A percentile compares a stretch with the other conserved stretches of the same genome.
Evolutionary conservation across 192 early-diverging fungal species (phyloP).

Genomic region (Podila verticillata): DNA sequence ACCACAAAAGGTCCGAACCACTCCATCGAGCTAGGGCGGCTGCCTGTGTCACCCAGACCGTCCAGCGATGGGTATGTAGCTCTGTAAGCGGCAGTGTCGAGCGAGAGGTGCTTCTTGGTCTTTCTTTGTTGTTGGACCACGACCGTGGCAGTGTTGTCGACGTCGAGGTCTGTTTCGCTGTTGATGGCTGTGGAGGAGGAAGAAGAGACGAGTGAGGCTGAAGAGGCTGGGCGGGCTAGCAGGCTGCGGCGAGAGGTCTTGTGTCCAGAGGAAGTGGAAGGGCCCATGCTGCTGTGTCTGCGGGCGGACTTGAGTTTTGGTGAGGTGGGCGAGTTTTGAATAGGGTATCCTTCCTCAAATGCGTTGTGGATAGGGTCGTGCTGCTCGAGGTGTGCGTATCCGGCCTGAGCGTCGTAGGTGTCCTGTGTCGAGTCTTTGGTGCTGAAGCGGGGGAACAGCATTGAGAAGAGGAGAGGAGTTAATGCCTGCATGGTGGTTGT

Average conservation of each 20-base stretch:
- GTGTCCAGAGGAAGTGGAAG: not conserved
- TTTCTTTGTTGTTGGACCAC: not conserved
- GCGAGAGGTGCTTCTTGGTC: constrained; percentile 16
- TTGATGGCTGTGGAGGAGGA: not conserved
- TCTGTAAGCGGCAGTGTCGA: constrained; percentile 43
- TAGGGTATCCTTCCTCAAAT: constrained; percentile 27
- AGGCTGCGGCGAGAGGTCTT: not conserved
- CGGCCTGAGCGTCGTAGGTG: not conserved
- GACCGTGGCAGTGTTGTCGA: constrained; percentile 14
- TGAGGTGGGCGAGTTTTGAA: not conserved
- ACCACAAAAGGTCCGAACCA: constrained; percentile 15
- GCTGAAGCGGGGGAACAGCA: constrained; percentile 45
- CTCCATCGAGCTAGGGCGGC: constrained; percentile 10
- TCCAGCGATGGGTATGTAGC: constrained; percentile 42
- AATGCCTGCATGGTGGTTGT: constrained; percentile 43
- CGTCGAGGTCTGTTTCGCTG: not conserved
- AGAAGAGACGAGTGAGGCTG: not conserved
- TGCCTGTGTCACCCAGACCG: constrained; percentile 27
- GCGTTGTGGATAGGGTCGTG: constrained; percentile 13
- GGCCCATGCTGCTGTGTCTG: constrained; percentile 33
- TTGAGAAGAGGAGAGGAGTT: constrained; percentile 48
- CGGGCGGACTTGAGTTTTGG: constrained; percentile 1
- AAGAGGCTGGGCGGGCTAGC: not conserved
- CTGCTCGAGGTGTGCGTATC: constrained; percentile 5
- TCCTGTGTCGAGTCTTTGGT: not conserved